Evolutionary conservation across 75 land plant genomes (phyloP), one percentile per base, ranked within the genome.

Genomic region (Isoetes taiwanensis): DNA sequence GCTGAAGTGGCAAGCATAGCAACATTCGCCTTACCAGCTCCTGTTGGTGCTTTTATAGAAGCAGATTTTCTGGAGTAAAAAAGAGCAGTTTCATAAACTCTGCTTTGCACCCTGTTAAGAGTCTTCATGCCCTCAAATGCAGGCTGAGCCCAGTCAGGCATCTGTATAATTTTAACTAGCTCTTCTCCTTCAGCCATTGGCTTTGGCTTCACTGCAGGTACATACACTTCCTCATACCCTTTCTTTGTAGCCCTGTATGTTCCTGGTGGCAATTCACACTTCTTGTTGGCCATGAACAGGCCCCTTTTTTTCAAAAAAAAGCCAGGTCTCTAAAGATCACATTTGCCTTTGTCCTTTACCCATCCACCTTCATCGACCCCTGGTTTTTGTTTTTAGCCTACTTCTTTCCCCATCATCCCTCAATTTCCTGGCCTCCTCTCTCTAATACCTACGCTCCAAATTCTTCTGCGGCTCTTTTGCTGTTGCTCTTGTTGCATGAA

Each of bases 1-100:
- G 78, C 59, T 83, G 87, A 29, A 91, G 72, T 86, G 48, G 97
- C 66, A 1, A 91, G 80, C 81, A 91, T 72, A 5, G 97, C 94
- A 59, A 91, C 97, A 69, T 91, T 91, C 26, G 97, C 86, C 59
- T 91, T 91, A 25, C 97, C 97, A 40, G 97, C 80, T 31, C 94
- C 94, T 35, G 97, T 91, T 11, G 97, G 97, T 37, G 97, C 97
- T 75, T 94, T 86, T 24, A 91, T 43, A 5, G 86, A 80, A 30
- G 86, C 28, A 39, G 86, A 86, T 3, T 83, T 73, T 0, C 82
- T 71, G 21, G 74, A 69, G n/a, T n/a, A n/a, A 46, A 83, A 86
- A 11, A 91, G 71, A 0, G 97, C 93, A 25, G 85, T 78, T 41
- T 86, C 75, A 64, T 91, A 91, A 29, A 91, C 97, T 54, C 41